Base-by-base conservation (phyloP, 2,329 filamentous ascomycete genomes). In the Claviceps spartinae region DNA sequence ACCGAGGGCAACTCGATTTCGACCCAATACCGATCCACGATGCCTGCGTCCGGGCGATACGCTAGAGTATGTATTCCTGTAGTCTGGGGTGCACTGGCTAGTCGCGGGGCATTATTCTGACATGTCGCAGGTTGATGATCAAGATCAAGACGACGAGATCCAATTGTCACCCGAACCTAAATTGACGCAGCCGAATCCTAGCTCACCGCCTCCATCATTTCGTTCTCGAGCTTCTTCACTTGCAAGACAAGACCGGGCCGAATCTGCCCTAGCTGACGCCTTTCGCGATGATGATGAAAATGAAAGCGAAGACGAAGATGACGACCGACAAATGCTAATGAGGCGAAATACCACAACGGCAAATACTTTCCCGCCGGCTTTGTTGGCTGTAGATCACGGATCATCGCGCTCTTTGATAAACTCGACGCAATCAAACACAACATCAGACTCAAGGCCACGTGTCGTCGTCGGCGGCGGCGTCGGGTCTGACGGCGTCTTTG, bases 401-500 rank as follows among this genome's bases (percentile, higher is more conserved):
- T 26, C 34, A 14, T 42, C 20, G 44, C 36, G 9, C 20, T 43
- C 36, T 58, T 52, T 58, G 38, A 30, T 55, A 36, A 58, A 48
- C 54, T 64, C 61, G 56, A 66, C 48, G 34, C 55, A 51, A 18
- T 47, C 54, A 47, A 57, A 53, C 42, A 55, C 57, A 22, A 63
- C 60, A 52, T 70, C 66, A 52, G 69, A 61, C n/a, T 70, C 65
- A 36, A 72, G 79, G 55, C 56, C 61, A 43, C 54, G 57, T 52
- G 3, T 22, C 3, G 76, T 86, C 2, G 81, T 88, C 55, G 85
- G 88, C 44, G 80, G 84, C 50, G 84, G 83, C 24, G 79, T 82
- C n/a, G 83, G 86, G 51, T 89, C 88, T 48, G 93, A 97, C 68
- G 93, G 93, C 55, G 93, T 98, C 26, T 98, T 95, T 70, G 93